These are phyloP conservation scores for Maudiozyma saulgeensis DNA, from an alignment of 805 yeast genomes.

Conservation along the genomic window DNA sequence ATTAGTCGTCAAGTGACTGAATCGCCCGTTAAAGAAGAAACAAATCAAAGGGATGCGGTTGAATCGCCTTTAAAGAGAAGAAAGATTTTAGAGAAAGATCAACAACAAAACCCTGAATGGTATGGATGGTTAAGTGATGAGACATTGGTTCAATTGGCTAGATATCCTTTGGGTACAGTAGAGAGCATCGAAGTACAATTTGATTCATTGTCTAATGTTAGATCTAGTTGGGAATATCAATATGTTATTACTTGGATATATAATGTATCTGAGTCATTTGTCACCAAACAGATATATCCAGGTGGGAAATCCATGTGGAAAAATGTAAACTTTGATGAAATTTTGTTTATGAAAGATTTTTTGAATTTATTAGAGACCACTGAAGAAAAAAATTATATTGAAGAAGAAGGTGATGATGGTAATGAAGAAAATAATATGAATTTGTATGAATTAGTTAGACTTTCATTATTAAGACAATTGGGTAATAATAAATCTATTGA, in stretches of 20 bases:
- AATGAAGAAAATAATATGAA: constrained; percentile 4
- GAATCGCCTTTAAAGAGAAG: neutral
- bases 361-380: neutral
- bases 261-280: constrained; percentile 24
- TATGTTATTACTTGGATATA: constrained; percentile 28
- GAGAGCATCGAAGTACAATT: neutral
- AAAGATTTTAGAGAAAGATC: neutral
- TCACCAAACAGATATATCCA: constrained; percentile 2
- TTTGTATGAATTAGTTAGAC: constrained; percentile 13
- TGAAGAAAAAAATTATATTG: constrained; percentile 5
- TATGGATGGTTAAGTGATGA: constrained; percentile 18
- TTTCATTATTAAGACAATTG: constrained; percentile 17
- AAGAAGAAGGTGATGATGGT: constrained; percentile 5
- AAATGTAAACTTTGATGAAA: constrained; percentile 25
- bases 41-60: neutral
- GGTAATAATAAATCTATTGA: constrained; percentile 18
- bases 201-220: constrained; percentile 8
- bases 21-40: neutral
- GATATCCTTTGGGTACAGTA: constrained; percentile 2
- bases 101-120: constrained; percentile 10
- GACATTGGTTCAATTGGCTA: constrained; percentile 12
- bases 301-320: constrained; percentile 21
- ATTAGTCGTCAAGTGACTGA: neutral
- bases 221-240: constrained; percentile 25
- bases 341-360: constrained; percentile 17